Conservation (phyloP, 2,329 filamentous ascomycete species). For the Paecilomyces dactylethromorphus region DNA sequence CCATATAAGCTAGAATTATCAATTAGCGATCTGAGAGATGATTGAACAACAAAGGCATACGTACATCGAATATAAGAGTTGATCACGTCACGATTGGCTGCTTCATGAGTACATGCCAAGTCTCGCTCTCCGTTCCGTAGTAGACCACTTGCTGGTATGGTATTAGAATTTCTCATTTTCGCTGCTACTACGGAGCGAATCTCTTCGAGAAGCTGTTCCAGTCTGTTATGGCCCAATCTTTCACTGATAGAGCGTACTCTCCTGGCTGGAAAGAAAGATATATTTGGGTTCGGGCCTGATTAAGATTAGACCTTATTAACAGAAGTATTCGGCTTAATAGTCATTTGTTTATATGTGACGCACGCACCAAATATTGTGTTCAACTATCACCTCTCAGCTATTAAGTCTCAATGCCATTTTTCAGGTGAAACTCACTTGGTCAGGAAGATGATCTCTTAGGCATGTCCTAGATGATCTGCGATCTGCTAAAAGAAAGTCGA, state of each 20-base stretch:
- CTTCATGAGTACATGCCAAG: background rate
- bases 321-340: background rate
- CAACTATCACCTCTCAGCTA: background rate
- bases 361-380: conserved; percentile 1
- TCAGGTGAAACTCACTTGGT: background rate
- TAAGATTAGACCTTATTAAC: background rate
- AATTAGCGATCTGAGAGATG: background rate
- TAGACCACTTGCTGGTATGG: background rate
- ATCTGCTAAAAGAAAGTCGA: conserved; percentile 2
- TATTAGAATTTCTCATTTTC: background rate
- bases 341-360: background rate
- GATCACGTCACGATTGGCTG: background rate
- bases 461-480: background rate
- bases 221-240: conserved; percentile 1
- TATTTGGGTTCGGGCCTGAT: conserved; percentile 1
- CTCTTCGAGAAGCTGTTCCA: conserved; percentile 1
- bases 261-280: conserved; percentile 4
- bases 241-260: conserved; percentile 2
- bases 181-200: background rate
- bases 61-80: background rate
- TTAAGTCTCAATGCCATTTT: background rate
- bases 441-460: background rate
- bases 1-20: conserved; percentile 29
- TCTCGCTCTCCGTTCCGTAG: background rate
- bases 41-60: background rate